These are phyloP conservation scores for Amanita inopinata DNA, from an alignment of 768 basidiomycete species.

Conservation along the genomic window DNA sequence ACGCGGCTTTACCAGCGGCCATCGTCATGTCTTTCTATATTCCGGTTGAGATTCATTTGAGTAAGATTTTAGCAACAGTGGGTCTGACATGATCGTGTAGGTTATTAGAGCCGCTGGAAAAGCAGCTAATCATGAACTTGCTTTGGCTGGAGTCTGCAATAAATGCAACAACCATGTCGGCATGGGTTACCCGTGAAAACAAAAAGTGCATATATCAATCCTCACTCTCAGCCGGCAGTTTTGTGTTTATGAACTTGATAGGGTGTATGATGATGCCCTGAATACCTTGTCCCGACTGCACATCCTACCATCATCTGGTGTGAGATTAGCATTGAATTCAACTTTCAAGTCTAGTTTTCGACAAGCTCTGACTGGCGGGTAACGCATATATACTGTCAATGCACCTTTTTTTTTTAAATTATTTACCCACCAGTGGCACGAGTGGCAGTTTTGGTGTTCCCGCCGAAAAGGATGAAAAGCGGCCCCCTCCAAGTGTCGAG, in stretches of 20 bases:
- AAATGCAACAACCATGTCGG: slow-evolving; percentile 52
- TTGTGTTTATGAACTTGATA: slow-evolving; percentile 19
- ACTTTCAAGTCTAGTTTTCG: slow-evolving; percentile 75
- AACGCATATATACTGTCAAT: slow-evolving; percentile 14
- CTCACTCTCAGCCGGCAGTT: slow-evolving; percentile 8
- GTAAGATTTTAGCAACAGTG: slow-evolving; percentile 9
- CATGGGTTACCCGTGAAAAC: slow-evolving; percentile 69
- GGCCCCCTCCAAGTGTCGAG: slow-evolving; percentile 41
- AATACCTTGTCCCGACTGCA: slow-evolving; percentile 55
- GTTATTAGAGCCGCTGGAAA: slow-evolving; percentile 65
- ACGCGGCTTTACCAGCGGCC: slow-evolving; percentile 77
- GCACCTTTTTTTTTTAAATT: slow-evolving; percentile 9
- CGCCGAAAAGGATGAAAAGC: slow-evolving; percentile 54
- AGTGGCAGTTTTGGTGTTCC: slow-evolving; percentile 82
- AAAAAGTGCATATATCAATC: slow-evolving; percentile 57
- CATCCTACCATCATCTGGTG: slow-evolving; percentile 50
- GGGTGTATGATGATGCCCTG: slow-evolving; percentile 65
- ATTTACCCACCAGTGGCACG: slow-evolving; percentile 40
- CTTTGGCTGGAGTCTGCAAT: slow-evolving; percentile 82
- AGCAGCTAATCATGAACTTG: slow-evolving; percentile 81
- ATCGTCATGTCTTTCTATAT: slow-evolving; percentile 84
- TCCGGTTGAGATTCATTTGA: slow-evolving; percentile 44
- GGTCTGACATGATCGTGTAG: slow-evolving; percentile 28
- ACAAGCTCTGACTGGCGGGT: slow-evolving; percentile 86
- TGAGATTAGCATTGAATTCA: slow-evolving; percentile 59